A percentile compares a stretch with the other conserved stretches of the same genome.
phyloP scores from a whole-genome alignment of 1,139 yeast genomes.

The Suhomyces guaymorum region DNA sequence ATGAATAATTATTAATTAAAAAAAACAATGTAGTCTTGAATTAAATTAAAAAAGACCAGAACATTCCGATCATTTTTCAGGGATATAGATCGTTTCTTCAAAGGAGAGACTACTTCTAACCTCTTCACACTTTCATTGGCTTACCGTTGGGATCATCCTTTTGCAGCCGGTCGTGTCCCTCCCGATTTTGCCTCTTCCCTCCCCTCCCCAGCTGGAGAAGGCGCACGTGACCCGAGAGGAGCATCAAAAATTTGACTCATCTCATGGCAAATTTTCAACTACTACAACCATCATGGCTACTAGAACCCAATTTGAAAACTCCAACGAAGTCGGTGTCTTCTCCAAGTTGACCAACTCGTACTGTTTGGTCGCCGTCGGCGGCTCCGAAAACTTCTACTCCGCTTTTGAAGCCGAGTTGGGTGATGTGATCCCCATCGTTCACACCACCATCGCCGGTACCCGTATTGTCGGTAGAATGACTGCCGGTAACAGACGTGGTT shows the following conservation, averaged over 20 bases:
- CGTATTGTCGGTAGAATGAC: slow-evolving; percentile 98
- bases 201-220: background rate
- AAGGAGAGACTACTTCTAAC: too few relatives aligned
- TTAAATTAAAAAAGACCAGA: too few relatives aligned
- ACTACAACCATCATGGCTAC: slow-evolving; percentile 36
- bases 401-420: slow-evolving; percentile 98
- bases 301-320: slow-evolving; percentile 83
- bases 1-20: too few relatives aligned
- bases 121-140: too few relatives aligned
- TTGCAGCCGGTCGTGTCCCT: too few relatives aligned
- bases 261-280: slow-evolving; percentile 12
- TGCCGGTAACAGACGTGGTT: slow-evolving; percentile 97
- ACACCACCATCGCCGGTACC: slow-evolving; percentile 97
- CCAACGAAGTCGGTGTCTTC: slow-evolving; percentile 98
- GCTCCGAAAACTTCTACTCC: slow-evolving; percentile 95
- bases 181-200: too few relatives aligned
- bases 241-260: slow-evolving; percentile 12
- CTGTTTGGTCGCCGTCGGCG: slow-evolving; percentile 95
- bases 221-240: slow-evolving; percentile 4
- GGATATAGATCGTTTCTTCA: too few relatives aligned
- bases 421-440: slow-evolving; percentile 93
- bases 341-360: slow-evolving; percentile 95
- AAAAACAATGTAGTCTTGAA: too few relatives aligned
- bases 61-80: too few relatives aligned
- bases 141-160: too few relatives aligned